Evolutionary conservation across 108 stramenopile species (phyloP).

Genomic region (Parmales sp.): DNA sequence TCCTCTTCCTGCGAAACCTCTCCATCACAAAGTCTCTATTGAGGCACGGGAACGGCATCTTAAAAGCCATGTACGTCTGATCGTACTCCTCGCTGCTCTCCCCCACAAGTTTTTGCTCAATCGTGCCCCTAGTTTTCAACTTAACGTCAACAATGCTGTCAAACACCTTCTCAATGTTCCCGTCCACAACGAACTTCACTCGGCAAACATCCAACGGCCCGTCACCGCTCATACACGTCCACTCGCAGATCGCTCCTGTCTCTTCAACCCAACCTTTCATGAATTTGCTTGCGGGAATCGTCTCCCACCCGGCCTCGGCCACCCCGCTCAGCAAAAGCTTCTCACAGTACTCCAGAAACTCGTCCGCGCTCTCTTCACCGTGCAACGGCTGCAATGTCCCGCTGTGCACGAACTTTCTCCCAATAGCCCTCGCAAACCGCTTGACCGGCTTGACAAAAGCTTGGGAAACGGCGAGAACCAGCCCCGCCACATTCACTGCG

Average conservation of each 20-base stretch:
- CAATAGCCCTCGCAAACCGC: neutral
- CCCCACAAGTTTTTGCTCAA: too few species aligned
- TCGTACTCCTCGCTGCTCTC: too few species aligned
- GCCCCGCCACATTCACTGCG: neutral
- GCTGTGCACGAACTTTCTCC: neutral
- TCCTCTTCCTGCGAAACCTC: too few species aligned
- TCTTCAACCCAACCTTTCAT: neutral
- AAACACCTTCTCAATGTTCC: too few species aligned
- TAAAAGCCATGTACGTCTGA: too few species aligned
- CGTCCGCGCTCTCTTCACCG: neutral
- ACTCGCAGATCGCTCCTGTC: neutral
- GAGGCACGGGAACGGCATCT: too few species aligned
- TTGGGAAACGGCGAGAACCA: neutral
- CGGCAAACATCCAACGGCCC: neutral
- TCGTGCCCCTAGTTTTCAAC: too few species aligned
- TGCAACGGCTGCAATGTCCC: neutral
- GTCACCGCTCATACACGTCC: neutral
- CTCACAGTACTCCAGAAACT: neutral
- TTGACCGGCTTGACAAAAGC: neutral
- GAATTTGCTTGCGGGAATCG: neutral
- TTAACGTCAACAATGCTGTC: too few species aligned
- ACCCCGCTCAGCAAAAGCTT: neutral
- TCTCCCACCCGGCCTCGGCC: neutral
- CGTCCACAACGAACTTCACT: too few species aligned
- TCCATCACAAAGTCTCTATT: too few species aligned